Conservation (phyloP, 352 stramenopile genomes). For the Globisporangium heterothallicum region DNA sequence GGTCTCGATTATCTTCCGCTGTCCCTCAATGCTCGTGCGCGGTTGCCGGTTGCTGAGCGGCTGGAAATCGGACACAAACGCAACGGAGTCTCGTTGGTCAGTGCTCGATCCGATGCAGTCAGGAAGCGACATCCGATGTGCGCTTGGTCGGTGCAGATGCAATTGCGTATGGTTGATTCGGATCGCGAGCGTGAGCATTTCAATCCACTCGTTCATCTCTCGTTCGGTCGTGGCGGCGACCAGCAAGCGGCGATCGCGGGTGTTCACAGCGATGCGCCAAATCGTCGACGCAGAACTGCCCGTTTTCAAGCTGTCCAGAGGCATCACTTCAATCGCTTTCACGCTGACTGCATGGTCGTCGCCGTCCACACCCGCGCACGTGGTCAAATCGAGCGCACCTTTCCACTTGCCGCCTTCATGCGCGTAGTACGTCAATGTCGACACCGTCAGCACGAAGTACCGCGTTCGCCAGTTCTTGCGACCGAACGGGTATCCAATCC, state of each 20-base stretch:
- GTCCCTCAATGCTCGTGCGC: conserved; percentile 1
- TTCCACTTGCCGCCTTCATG: conserved; percentile 30
- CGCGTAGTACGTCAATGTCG: conserved; percentile 28
- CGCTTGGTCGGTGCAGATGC: not conserved
- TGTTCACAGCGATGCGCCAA: conserved; percentile 42
- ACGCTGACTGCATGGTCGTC: not conserved
- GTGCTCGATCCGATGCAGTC: not conserved
- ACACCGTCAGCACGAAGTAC: conserved; percentile 40
- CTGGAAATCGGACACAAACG: conserved; percentile 6
- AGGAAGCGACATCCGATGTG: conserved; percentile 1
- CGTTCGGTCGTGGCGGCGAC: conserved; percentile 29
- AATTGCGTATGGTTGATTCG: conserved; percentile 11
- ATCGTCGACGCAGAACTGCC: conserved; percentile 39
- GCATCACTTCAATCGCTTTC: conserved; percentile 45
- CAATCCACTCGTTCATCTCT: conserved; percentile 48
- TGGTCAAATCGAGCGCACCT: conserved; percentile 24
- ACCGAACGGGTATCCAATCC: conserved; percentile 28
- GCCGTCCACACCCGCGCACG: conserved; percentile 17
- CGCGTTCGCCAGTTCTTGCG: conserved; percentile 50
- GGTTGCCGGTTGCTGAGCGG: not conserved
- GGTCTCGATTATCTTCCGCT: not conserved
- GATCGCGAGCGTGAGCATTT: conserved; percentile 29
- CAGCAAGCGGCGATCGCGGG: conserved; percentile 24
- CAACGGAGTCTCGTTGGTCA: too few relatives aligned
- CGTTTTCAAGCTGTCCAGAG: conserved; percentile 36